Conservation (phyloP, 2,329 filamentous ascomycete species). For the Paracorniculantispora psalliotae region DNA sequence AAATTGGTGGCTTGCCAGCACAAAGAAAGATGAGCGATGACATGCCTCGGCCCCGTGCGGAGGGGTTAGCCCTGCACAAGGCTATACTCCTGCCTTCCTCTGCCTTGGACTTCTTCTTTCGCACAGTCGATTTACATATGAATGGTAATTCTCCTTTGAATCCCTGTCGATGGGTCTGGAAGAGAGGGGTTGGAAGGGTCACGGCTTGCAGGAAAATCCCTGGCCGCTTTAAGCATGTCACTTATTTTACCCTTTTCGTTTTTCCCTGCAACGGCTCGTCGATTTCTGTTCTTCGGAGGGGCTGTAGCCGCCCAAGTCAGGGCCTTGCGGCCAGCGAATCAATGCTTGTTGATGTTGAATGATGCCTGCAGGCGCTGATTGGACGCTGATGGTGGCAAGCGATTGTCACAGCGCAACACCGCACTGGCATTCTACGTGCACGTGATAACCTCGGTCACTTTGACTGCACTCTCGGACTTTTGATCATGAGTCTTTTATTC, state of each 20-base stretch:
- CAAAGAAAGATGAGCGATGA: background rate
- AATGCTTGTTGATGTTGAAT: background rate
- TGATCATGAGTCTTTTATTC: background rate
- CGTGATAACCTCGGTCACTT: background rate
- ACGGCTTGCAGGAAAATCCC: background rate
- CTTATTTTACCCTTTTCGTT: background rate
- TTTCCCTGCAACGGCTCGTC: background rate
- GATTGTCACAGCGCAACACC: background rate
- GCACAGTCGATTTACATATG: background rate
- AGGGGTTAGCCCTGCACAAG: background rate
- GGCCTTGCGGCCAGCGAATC: background rate
- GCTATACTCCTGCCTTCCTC: background rate
- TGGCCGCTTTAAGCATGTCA: conserved; percentile 1
- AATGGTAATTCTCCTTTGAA: background rate
- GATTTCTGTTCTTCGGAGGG: background rate
- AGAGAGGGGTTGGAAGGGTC: background rate
- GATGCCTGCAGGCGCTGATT: background rate
- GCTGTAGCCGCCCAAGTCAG: background rate
- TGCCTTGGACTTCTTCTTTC: background rate
- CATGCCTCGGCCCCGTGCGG: background rate
- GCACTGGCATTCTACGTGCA: background rate
- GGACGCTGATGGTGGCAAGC: background rate
- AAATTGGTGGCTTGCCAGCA: background rate
- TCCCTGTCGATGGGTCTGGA: background rate
- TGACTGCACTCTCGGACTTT: background rate